A percentile compares a stretch with the other conserved stretches of the same genome.
phyloP scores from a whole-genome alignment of 106 monocot genomes.

The Dendrobium officinale region DNA sequence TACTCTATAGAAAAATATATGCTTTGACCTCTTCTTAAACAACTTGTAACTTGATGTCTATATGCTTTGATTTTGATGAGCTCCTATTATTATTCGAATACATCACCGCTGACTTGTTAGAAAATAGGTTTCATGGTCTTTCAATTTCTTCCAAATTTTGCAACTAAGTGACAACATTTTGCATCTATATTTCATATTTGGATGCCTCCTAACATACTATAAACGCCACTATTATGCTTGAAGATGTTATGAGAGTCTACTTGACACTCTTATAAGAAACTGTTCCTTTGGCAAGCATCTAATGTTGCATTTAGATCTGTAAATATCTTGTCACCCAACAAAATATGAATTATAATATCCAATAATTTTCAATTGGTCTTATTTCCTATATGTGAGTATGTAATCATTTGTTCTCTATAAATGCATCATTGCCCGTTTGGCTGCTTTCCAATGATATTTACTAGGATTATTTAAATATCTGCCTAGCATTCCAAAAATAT shows the following conservation, averaged over 20 bases:
- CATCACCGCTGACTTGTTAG: background rate
- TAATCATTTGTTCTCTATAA: slow-evolving; percentile 5
- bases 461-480: background rate
- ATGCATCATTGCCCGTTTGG: background rate
- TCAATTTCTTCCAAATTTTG: background rate
- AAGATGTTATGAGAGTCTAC: background rate
- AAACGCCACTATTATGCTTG: background rate
- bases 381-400: background rate
- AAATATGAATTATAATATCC: background rate
- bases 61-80: too few relatives aligned
- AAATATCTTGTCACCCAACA: background rate
- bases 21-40: too few relatives aligned
- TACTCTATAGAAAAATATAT: background rate
- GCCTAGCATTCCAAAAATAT: background rate
- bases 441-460: background rate
- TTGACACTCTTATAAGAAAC: background rate
- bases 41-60: too few relatives aligned
- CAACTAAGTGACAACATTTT: background rate
- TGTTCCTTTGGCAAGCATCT: background rate
- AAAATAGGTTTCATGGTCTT: background rate
- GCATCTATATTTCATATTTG: background rate
- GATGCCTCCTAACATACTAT: background rate
- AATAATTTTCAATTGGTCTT: background rate
- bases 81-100: background rate
- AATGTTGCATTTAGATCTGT: background rate